Conservation (phyloP, 139 green algal genomes). For the Parachlorella kessleri region DNA sequence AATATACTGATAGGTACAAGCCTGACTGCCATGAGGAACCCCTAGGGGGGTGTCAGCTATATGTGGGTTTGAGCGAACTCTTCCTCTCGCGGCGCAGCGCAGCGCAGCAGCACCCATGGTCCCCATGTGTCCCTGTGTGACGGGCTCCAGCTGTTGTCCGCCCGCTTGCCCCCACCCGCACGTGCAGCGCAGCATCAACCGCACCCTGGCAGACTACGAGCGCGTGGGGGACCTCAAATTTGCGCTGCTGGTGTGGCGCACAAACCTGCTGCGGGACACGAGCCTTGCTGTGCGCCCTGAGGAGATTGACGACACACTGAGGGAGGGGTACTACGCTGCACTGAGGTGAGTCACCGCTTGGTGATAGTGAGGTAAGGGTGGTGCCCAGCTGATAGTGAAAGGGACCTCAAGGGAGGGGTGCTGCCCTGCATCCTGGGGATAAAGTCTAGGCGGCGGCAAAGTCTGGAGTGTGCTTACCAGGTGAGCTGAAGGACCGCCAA, state of each 20-base stretch:
- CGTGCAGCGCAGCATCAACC: background rate
- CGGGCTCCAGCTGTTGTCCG: too few species aligned
- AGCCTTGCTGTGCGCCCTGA: background rate
- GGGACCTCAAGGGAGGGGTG: background rate
- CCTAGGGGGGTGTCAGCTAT: too few species aligned
- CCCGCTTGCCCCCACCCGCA: too few species aligned
- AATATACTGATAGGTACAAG: too few species aligned
- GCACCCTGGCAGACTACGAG: constrained; percentile 35
- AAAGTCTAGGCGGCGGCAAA: background rate
- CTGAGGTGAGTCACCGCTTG: background rate
- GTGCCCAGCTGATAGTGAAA: background rate
- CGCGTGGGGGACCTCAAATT: constrained; percentile 36
- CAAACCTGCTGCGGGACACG: constrained; percentile 23
- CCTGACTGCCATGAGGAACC: too few species aligned
- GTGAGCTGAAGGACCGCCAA: background rate
- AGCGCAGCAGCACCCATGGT: too few species aligned
- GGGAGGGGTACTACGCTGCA: constrained; percentile 4
- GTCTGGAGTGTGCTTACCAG: background rate
- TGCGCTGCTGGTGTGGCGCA: constrained; percentile 36
- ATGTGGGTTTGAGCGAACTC: too few species aligned
- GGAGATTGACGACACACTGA: constrained; percentile 1
- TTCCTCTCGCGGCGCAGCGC: too few species aligned
- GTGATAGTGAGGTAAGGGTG: background rate
- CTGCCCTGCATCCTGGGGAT: background rate
- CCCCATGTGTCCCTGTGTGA: too few species aligned